phyloP scores from a whole-genome alignment of 495 filamentous ascomycete genomes.

The Talaromyces nanjingensis region DNA sequence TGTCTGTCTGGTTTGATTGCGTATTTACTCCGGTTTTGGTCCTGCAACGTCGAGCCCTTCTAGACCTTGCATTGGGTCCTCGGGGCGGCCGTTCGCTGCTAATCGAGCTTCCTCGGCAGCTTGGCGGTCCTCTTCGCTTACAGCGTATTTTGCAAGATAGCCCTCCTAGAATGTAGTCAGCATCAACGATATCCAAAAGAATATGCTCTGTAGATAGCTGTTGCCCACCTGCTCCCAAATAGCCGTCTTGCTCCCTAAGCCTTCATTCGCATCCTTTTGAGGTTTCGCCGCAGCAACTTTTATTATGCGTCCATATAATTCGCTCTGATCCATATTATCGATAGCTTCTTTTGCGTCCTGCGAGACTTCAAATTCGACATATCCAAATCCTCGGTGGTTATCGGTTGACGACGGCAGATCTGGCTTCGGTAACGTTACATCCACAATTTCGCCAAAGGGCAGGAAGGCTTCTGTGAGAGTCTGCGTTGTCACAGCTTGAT shows the following conservation, averaged over 20 bases:
- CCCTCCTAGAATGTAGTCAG: slow-evolving; percentile 60
- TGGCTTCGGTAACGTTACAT: slow-evolving; percentile 82
- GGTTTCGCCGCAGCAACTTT: slow-evolving; percentile 89
- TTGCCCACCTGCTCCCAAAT: slow-evolving; percentile 90
- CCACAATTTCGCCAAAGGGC: slow-evolving; percentile 89
- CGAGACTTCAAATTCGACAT: slow-evolving; percentile 85
- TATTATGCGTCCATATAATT: slow-evolving; percentile 88
- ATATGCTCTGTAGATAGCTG: slow-evolving; percentile 1
- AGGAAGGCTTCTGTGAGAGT: slow-evolving; percentile 87
- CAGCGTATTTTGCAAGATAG: slow-evolving; percentile 85
- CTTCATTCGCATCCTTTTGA: slow-evolving; percentile 80
- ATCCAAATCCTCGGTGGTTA: slow-evolving; percentile 86
- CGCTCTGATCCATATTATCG: slow-evolving; percentile 97
- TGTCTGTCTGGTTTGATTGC: background rate
- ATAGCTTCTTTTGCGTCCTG: slow-evolving; percentile 91
- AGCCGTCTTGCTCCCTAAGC: slow-evolving; percentile 87
- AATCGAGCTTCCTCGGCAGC: slow-evolving; percentile 53
- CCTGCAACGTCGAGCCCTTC: slow-evolving; percentile 92
- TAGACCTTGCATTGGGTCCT: slow-evolving; percentile 93
- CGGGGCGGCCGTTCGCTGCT: slow-evolving; percentile 43
- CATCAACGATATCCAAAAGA: slow-evolving; percentile 14
- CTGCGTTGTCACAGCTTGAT: slow-evolving; percentile 63
- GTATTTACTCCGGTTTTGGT: slow-evolving; percentile 65
- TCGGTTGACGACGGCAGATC: slow-evolving; percentile 64
- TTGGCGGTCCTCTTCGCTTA: slow-evolving; percentile 74